Base-by-base conservation (phyloP, 2,329 filamentous ascomycete genomes). In the Coniochaeta sp. region DNA sequence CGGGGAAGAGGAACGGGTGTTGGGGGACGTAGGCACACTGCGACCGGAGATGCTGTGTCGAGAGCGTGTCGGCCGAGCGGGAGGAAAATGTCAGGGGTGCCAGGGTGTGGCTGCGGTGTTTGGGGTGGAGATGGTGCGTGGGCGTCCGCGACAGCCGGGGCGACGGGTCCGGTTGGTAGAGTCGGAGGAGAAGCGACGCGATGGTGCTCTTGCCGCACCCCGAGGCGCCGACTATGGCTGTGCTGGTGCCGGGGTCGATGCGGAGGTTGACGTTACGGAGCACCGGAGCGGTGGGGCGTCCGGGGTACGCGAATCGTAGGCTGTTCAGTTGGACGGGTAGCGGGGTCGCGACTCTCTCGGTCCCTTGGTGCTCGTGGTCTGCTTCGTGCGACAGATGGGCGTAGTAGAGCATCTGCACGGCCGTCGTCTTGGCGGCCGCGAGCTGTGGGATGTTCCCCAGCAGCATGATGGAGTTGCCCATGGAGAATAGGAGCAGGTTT, bases 171-270 rank as follows among this genome's bases (percentile, higher is more conserved):
- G 81, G 79, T 1, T 72, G 65, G 65, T 95, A 91, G 0, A 97
- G 78, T 1, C 88, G 85, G 4, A 96, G 75, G 0, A 98, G 77
- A 0, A 98, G 75, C 0, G 89, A 84, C 0, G 89, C 81, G 38
- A 97, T 80, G 0, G 93, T 97, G 16, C 89, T 93, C 74, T 99
- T 98, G 1, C 95, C 93, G n/a, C 89, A 90, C 0, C 95, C 93
- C 0, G 92, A 96, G 0, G 83, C 76, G 1, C 93, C 93, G 2
- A 96, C 91, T 22, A 98, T 85, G 2, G 90, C 91, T 0, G 87
- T 87, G 65, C 85, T 89, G 4, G 82, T 85, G 24, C 87, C 86
- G 0, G 81, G 72, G 1, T 78, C 70, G 58, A 97, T 83, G 0
- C 73, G 76, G 8, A 96, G 75, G n/a, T 79, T 85, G n/a, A 96